phyloP scores from a whole-genome alignment of 371 early-diverging fungal species.

The Umbelopsis sp. region DNA sequence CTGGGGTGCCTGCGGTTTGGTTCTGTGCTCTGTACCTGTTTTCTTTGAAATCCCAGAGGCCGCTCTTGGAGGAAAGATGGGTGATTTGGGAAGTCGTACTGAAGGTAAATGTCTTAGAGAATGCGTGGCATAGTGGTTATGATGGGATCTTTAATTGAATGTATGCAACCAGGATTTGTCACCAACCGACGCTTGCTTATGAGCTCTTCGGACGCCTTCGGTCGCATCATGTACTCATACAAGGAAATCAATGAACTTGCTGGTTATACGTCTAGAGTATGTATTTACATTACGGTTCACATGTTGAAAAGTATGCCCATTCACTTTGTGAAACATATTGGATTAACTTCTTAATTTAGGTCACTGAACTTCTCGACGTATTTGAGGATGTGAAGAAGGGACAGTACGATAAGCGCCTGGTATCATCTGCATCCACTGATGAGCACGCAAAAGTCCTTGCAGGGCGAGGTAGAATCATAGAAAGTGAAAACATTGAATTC shows the following conservation, averaged over 20 bases:
- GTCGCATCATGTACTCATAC: conserved; percentile 90
- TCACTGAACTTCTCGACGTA: conserved; percentile 75
- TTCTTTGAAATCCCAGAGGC: conserved; percentile 70
- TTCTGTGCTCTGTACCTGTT: conserved; percentile 90
- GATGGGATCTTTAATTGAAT: not conserved
- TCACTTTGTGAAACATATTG: no score
- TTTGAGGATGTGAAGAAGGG: conserved; percentile 83
- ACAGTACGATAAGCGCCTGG: conserved; percentile 66
- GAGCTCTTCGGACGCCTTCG: conserved; percentile 87
- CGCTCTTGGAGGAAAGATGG: conserved; percentile 36
- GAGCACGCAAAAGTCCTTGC: conserved; percentile 60
- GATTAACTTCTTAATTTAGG: conserved; percentile 25
- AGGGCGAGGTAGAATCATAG: conserved; percentile 71
- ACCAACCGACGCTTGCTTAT: conserved; percentile 87
- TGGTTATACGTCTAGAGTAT: conserved; percentile 89
- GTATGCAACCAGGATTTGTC: conserved; percentile 67
- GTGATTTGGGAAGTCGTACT: conserved; percentile 59
- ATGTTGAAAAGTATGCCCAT: no score
- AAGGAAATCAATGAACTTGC: conserved; percentile 89
- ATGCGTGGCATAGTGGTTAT: not conserved
- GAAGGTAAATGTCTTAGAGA: conserved; percentile 37
- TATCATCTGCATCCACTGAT: conserved; percentile 61
- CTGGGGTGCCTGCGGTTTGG: conserved; percentile 94
- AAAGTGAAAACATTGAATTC: conserved; percentile 85
- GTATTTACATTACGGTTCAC: conserved; percentile 25